These are phyloP conservation scores for Geosmithia morbida DNA, from an alignment of 2,329 filamentous ascomycete genomes.

Conservation along the genomic window DNA sequence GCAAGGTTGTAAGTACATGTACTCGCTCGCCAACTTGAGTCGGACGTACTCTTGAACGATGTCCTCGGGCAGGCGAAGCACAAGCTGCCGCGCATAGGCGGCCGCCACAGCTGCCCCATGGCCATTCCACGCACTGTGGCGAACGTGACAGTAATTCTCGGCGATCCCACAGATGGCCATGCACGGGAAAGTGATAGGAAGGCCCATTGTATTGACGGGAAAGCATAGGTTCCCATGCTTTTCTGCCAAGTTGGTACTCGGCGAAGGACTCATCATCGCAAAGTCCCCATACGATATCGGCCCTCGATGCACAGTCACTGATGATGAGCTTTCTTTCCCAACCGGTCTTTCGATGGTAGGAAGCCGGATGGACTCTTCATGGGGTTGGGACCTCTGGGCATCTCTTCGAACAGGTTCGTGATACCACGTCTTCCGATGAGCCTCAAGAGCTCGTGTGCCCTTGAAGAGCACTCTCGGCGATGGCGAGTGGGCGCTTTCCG, in stretches of 20 bases:
- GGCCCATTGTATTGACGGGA: conserved; percentile 7
- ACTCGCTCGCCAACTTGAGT: too few species aligned
- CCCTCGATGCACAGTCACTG: conserved; percentile 4
- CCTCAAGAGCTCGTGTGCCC: too few species aligned
- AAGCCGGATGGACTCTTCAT: too few species aligned
- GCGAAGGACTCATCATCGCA: conserved; percentile 1
- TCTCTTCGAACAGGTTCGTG: too few species aligned
- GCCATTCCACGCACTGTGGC: conserved; percentile 16
- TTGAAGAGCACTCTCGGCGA: too few species aligned
- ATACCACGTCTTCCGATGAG: too few species aligned
- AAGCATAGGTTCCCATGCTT: conserved; percentile 11
- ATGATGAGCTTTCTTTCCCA: too few species aligned
- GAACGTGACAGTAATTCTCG: conserved; percentile 21
- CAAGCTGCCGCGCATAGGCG: conserved; percentile 5
- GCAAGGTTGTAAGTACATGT: too few species aligned
- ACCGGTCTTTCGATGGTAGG: too few species aligned
- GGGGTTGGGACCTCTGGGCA: too few species aligned
- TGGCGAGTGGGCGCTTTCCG: too few species aligned
- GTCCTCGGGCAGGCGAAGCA: not conserved
- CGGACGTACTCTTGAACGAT: not conserved
- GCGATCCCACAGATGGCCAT: conserved; percentile 19
- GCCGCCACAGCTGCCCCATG: conserved; percentile 18
- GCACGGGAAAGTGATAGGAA: conserved; percentile 10
- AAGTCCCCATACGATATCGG: conserved; percentile 7
- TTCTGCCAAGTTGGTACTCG: too few species aligned